phyloP scores from a whole-genome alignment of 1,139 yeast species.

The Saccharomyces hybrid region DNA sequence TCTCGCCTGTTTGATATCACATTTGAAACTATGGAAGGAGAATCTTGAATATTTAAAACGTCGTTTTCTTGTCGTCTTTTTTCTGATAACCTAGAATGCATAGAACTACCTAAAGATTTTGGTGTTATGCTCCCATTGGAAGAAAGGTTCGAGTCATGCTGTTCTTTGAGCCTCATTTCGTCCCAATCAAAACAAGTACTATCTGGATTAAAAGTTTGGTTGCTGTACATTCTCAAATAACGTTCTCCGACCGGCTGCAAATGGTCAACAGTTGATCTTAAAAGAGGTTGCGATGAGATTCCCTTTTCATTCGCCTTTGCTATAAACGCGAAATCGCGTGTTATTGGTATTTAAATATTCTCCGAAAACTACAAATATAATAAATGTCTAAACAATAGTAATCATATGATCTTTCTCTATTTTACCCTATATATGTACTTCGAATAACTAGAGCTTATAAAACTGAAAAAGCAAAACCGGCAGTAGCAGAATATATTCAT shows the following conservation, averaged over 20 bases:
- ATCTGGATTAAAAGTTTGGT: neutral
- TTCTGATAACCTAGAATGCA: neutral
- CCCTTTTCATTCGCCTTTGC: neutral
- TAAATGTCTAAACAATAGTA: too few species aligned
- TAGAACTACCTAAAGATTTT: neutral
- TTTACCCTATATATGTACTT: neutral
- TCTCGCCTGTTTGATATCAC: slow-evolving; percentile 1
- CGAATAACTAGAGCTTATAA: too few species aligned
- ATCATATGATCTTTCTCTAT: too few species aligned
- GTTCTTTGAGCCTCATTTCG: neutral
- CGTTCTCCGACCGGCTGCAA: neutral
- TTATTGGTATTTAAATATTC: too few species aligned
- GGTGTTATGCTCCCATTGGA: neutral
- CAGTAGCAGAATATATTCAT: neutral
- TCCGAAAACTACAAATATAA: too few species aligned
- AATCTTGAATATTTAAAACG: neutral
- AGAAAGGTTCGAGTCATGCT: neutral
- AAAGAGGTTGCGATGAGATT: too few species aligned
- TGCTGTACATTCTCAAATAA: neutral
- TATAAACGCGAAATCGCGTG: neutral
- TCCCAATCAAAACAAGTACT: neutral
- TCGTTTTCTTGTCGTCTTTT: neutral
- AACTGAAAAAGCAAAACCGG: too few species aligned
- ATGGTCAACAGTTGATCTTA: too few species aligned
- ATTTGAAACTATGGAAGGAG: neutral